phyloP scores from a whole-genome alignment of 352 stramenopile genomes.

The Globisporangium emineosum region DNA sequence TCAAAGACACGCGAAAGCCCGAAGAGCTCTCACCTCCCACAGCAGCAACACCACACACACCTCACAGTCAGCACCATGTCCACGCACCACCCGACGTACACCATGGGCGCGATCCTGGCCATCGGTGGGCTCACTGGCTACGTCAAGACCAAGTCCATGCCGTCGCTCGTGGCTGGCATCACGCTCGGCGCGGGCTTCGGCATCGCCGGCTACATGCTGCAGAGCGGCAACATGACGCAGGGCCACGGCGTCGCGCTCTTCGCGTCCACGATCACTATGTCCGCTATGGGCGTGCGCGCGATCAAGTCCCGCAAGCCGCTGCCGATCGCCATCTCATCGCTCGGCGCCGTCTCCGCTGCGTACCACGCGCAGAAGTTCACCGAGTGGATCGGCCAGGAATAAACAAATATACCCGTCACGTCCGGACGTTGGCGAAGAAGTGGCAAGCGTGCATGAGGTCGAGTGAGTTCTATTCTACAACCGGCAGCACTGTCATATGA shows the following conservation, averaged over 20 bases:
- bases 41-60: background rate
- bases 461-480: background rate
- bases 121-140: constrained; percentile 79
- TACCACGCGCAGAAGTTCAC: constrained; percentile 83
- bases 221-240: constrained; percentile 78
- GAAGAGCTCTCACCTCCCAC: background rate
- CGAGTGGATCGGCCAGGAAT: constrained; percentile 85
- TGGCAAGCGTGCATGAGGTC: background rate
- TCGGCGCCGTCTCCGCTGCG: constrained; percentile 71
- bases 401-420: constrained; percentile 14
- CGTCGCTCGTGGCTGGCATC: constrained; percentile 77
- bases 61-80: constrained; percentile 47
- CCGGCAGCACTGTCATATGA: background rate
- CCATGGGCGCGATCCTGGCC: constrained; percentile 67
- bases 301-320: constrained; percentile 71
- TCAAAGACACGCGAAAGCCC: constrained; percentile 3
- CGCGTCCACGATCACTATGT: constrained; percentile 83
- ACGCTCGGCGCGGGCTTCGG: constrained; percentile 80
- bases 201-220: constrained; percentile 72
- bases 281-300: constrained; percentile 79
- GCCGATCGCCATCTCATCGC: constrained; percentile 66
- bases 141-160: constrained; percentile 72
- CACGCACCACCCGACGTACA: constrained; percentile 81
- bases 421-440: background rate
- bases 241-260: constrained; percentile 79